These are phyloP conservation scores for Adenanthera pavonina DNA, from an alignment of 306 rosid species.

Conservation along the genomic window DNA sequence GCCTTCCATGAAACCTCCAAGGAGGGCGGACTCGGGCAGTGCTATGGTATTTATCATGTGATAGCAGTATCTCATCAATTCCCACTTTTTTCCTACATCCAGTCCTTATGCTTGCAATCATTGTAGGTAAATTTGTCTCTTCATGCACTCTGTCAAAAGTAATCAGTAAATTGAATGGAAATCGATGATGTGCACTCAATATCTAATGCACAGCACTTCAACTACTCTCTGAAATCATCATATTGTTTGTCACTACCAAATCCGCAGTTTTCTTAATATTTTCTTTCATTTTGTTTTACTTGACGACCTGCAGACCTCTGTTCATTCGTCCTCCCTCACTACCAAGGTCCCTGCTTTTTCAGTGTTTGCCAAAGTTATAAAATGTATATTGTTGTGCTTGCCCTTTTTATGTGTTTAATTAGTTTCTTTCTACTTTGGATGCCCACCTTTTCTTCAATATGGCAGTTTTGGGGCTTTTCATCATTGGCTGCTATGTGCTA, in stretches of 20 bases:
- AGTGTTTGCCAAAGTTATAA: background rate
- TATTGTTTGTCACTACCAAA: too few species aligned
- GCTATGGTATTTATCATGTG: background rate
- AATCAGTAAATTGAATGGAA: constrained; percentile 3
- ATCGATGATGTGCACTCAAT: background rate
- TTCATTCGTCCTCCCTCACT: background rate
- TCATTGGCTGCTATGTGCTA: background rate
- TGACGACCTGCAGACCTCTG: background rate
- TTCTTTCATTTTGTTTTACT: background rate
- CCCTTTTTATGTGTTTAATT: background rate
- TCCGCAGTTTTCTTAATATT: background rate
- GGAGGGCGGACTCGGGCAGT: constrained; percentile 7
- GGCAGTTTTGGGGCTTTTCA: background rate
- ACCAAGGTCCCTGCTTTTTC: background rate
- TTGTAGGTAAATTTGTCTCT: constrained; percentile 13
- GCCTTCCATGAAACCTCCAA: constrained; percentile 8
- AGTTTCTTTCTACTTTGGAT: background rate
- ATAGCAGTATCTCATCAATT: background rate
- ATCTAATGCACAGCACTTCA: background rate
- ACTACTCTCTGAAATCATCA: background rate
- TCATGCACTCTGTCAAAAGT: background rate
- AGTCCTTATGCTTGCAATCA: background rate
- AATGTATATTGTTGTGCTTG: background rate
- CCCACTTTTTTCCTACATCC: background rate
- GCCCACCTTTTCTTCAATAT: background rate